Base-by-base conservation (phyloP, 139 green algal species). In the Chlamydomonas incerta region DNA sequence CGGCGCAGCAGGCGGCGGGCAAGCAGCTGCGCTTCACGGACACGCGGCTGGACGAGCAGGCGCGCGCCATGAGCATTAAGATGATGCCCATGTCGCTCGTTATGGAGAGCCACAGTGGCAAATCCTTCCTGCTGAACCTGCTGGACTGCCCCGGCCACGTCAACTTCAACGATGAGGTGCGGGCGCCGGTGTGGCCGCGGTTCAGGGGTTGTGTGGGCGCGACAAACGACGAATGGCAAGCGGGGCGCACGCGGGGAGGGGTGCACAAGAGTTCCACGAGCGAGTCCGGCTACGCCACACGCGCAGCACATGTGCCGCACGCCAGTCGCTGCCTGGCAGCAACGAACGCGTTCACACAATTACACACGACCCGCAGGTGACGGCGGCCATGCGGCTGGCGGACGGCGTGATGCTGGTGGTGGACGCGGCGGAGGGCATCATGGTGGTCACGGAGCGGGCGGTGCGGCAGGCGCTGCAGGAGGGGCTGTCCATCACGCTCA, bases 91-190 rank as follows among this genome's bases (percentile, higher is more conserved):
- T 99, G 93, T 95, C 91, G 17, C 91, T 99, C 67, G 95, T 98
- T 34, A 81, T 99, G 89, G 90, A 97, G 90, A 92, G 86, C 50
- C 67, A 60, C 69, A 93, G 62, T 21, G 96, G 97, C 55, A 99
- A 99, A 89, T 90, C 47, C 80, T 98, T 94, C 92, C 92, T 98
- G 29, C 74, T 97, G 75, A 99, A 98, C 90, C 50, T 99, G 17
- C 90, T 99, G 23, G 98, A 99, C 91, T 96, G 95, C 55, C 97
- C 97, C 9, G 88, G 96, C 20, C 98, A 99, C 89, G 92, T 97
- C 69, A 99, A 99, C 94, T 99, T 99, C 91, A 96, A 95, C 28
- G 98, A 99, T 80, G 98, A 99, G 92, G 92, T 98, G 66, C 5
- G 58, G n/a, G n/a, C n/a, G n/a, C n/a, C n/a, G n/a, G n/a, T n/a